Conservation (phyloP, 176 grass and related monocot species). For the Typha latifolia region DNA sequence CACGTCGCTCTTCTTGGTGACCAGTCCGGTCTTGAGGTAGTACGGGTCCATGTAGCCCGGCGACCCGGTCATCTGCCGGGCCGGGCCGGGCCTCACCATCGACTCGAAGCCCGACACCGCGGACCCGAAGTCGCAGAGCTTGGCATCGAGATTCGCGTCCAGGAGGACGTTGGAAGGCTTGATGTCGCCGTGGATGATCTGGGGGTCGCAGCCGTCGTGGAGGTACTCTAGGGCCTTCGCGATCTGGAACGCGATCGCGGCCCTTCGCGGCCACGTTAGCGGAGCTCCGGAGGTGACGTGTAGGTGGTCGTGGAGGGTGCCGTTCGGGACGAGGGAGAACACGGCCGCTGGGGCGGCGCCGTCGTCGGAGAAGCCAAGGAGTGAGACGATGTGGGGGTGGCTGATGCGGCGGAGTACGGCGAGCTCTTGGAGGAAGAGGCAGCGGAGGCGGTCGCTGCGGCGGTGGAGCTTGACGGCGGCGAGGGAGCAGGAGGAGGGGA, state of each 20-base stretch:
- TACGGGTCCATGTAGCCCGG: slow-evolving; percentile 78
- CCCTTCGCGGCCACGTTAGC: slow-evolving; percentile 44
- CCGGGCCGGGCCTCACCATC: slow-evolving; percentile 19
- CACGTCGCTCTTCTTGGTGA: slow-evolving; percentile 74
- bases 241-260: slow-evolving; percentile 53
- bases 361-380: slow-evolving; percentile 71
- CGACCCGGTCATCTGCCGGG: slow-evolving; percentile 51
- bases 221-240: slow-evolving; percentile 73
- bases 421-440: slow-evolving; percentile 64
- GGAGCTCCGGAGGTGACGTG: slow-evolving; percentile 10
- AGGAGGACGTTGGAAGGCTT: slow-evolving; percentile 83
- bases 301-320: slow-evolving; percentile 56
- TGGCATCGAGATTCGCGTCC: slow-evolving; percentile 42
- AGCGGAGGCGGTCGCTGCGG: slow-evolving; percentile 65
- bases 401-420: slow-evolving; percentile 54
- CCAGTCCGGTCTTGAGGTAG: slow-evolving; percentile 57
- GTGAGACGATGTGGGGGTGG: slow-evolving; percentile 62
- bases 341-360: slow-evolving; percentile 54
- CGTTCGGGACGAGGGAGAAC: slow-evolving; percentile 68
- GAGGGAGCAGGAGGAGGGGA: slow-evolving; percentile 20
- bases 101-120: slow-evolving; percentile 40
- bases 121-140: slow-evolving; percentile 90
- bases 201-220: slow-evolving; percentile 39
- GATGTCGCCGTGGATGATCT: slow-evolving; percentile 80
- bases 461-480: slow-evolving; percentile 64